These are phyloP conservation scores for Rhizopus stolonifer DNA, from an alignment of 371 early-diverging fungal genomes.

Conservation along the genomic window DNA sequence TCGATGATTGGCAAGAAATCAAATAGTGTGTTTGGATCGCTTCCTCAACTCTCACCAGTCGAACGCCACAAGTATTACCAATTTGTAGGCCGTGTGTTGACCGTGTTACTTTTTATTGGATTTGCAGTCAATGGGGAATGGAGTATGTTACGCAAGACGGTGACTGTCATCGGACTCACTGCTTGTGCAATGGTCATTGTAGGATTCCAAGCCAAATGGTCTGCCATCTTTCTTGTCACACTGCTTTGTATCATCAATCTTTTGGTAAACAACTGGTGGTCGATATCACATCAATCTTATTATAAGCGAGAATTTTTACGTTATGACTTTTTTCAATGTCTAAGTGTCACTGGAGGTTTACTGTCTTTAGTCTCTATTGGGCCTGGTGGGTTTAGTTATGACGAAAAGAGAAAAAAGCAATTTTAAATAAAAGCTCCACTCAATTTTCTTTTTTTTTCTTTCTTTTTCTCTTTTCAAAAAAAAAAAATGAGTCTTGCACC, in stretches of 20 bases:
- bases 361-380: conserved; percentile 86
- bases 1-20: conserved; percentile 41
- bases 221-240: conserved; percentile 86
- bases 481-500: conserved; percentile 27
- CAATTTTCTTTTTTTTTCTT: background rate
- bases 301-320: conserved; percentile 85
- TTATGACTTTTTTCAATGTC: conserved; percentile 98
- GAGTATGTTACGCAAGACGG: conserved; percentile 59
- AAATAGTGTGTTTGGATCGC: conserved; percentile 68
- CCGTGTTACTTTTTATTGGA: conserved; percentile 85
- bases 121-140: conserved; percentile 84
- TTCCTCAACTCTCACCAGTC: conserved; percentile 77
- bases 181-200: conserved; percentile 91
- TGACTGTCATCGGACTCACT: conserved; percentile 68
- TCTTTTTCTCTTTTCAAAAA: conserved; percentile 4
- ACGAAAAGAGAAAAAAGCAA: conserved; percentile 92
- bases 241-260: conserved; percentile 85
- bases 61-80: conserved; percentile 82
- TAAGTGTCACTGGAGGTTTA: conserved; percentile 93
- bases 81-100: conserved; percentile 84
- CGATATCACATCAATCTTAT: conserved; percentile 65
- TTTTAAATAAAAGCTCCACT: conserved; percentile 1
- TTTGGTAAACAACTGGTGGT: conserved; percentile 93
- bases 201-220: conserved; percentile 94
- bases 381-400: conserved; percentile 87